These are phyloP conservation scores for Rhizopogon roseolus DNA, from an alignment of 768 basidiomycete species.

Conservation along the genomic window DNA sequence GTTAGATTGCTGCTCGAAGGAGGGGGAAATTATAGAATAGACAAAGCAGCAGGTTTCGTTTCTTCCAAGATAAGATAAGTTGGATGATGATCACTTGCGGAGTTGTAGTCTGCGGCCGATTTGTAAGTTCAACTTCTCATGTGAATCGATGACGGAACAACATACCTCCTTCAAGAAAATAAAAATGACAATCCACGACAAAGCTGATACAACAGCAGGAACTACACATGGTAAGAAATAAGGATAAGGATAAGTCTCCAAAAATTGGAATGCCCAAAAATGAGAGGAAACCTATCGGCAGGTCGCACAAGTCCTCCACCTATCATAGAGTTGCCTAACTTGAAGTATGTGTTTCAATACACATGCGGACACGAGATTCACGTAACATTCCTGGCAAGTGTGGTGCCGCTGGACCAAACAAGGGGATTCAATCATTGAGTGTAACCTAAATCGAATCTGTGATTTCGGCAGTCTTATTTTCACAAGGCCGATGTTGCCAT, in stretches of 20 bases:
- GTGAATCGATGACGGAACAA: background rate
- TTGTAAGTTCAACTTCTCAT: background rate
- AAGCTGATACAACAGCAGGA: constrained; percentile 46
- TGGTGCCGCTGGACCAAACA: constrained; percentile 37
- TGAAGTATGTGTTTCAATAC: constrained; percentile 5
- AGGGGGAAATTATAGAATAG: background rate
- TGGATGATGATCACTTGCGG: background rate
- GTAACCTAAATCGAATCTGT: constrained; percentile 41
- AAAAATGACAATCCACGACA: constrained; percentile 46
- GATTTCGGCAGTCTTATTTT: constrained; percentile 43
- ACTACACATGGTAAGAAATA: constrained; percentile 69
- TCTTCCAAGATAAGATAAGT: background rate
- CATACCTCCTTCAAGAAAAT: constrained; percentile 53
- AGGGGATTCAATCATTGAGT: too few relatives aligned
- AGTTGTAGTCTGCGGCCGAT: background rate
- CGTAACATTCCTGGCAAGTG: constrained; percentile 36
- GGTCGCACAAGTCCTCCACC: constrained; percentile 65
- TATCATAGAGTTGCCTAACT: constrained; percentile 64
- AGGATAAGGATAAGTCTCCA: constrained; percentile 66
- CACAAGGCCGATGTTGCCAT: constrained; percentile 53
- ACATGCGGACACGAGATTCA: background rate
- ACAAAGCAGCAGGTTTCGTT: background rate
- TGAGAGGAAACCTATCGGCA: constrained; percentile 55
- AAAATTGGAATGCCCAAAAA: constrained; percentile 56
- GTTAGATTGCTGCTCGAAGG: background rate